Conservation (phyloP, 1,139 yeast genomes). For the Nakaseomyces bracarensis region DNA sequence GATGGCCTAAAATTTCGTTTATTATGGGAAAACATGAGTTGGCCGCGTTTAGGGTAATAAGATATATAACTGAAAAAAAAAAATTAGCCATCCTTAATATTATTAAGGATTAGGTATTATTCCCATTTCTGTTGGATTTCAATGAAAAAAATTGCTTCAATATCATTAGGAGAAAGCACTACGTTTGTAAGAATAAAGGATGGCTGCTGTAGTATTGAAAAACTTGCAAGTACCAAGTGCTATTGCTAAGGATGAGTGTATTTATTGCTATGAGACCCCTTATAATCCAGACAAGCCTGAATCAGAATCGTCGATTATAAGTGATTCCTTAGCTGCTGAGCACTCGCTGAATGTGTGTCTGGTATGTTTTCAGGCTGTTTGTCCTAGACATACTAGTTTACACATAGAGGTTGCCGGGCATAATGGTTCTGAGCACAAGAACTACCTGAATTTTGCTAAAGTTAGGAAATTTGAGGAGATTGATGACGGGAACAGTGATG, state of each 20-base stretch:
- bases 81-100: too few relatives aligned
- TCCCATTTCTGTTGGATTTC: too few relatives aligned
- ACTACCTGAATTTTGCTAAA: constrained; percentile 22
- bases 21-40: too few relatives aligned
- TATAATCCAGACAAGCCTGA: constrained; percentile 16
- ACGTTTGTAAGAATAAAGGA: too few relatives aligned
- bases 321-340: constrained; percentile 8
- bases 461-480: constrained; percentile 16
- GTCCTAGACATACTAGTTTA: constrained; percentile 20
- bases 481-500: constrained; percentile 13
- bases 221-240: constrained; percentile 22
- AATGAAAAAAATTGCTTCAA: too few relatives aligned
- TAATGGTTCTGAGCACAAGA: constrained; percentile 16
- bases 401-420: constrained; percentile 22
- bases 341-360: constrained; percentile 27
- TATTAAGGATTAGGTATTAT: too few relatives aligned
- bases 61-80: too few relatives aligned
- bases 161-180: too few relatives aligned
- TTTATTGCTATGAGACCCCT: constrained; percentile 29
- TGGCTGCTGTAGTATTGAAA: constrained; percentile 9
- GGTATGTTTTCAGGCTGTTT: constrained; percentile 29
- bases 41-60: too few relatives aligned
- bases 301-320: not conserved
- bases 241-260: constrained; percentile 31
- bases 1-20: too few relatives aligned